Evolutionary conservation across 306 rosid species (phyloP), one percentile per base, ranked within the genome.

Genomic region (Abrus pulchellus): DNA sequence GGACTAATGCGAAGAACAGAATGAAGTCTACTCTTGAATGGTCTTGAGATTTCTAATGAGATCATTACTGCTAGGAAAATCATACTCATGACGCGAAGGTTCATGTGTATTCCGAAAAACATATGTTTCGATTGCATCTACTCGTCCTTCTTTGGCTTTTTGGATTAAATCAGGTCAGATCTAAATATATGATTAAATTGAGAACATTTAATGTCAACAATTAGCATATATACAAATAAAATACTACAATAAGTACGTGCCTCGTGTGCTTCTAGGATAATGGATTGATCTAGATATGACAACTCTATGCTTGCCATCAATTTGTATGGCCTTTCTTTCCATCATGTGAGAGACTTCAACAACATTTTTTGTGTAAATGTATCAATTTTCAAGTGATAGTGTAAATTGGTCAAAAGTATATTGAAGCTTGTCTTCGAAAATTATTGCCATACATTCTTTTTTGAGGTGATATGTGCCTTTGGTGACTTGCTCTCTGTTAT

Each of bases 1-100:
- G 94, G 94, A n/a, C 94, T 90, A 54, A 88, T 88, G 3, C 94
- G 92, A 81, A 88, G 92, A 79, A 90, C 87, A 2, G 82, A 66
- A 48, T 86, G 86, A 27, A 90, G 91, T 1, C 93, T 91, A 66
- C 0, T 86, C 85, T 74, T 90, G 90, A 61, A 90, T 47, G 13
- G 85, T 88, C 74, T 86, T 88, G 12, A 90, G 62, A 61, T 88
- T 88, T 49, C 81, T 86, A 0, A 86, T 63, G 2, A 88, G 80
- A 38, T 90, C 89, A 1, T 82, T 68, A 1, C 79, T 86, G 0
- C 83, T 88, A 5, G 49, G 62, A 55, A 90, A 90, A 76, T 90
- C 90, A n/a, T 88, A 90, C 5, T 75, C 73, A 1, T 88, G 80
- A n/a, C 85, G 88, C 56, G 29, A 62, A 4, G 89, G 88, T 62